Base-by-base conservation (phyloP, 164 flowering plant genomes). In the Cinnamomum chago region DNA sequence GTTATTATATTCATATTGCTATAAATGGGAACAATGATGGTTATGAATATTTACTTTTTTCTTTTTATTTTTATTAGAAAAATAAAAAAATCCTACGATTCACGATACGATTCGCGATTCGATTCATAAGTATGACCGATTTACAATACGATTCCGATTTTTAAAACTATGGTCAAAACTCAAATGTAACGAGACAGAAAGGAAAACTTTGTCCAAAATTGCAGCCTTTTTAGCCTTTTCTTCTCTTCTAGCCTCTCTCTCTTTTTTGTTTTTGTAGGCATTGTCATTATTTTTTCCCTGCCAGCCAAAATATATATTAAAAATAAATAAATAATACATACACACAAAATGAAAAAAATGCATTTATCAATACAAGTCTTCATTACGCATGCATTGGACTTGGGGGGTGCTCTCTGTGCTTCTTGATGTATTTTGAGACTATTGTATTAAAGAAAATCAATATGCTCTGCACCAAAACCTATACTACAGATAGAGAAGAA, bases 251-350 rank as follows among this genome's bases (percentile, higher is more conserved):
- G 90, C 78, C 74, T 94, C 98, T 82, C 97, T 83, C 79, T 88
- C 90, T 47, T 24, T 24, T 67, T 87, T 82, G 82, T 85, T 68
- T 90, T 95, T 64, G 92, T 86, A 1, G 99, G 98, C 23, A 79
- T 74, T 2, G 97, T 90, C 94, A 90, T 86, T 79, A 93, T 87
- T 82, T 91, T 93, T 79, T 93, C 98, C 83, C 99, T 93, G 79
- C 52, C 58, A 73, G 14, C 40, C 10, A 35, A 35, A 6, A 35
- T 35, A 35, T 35, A 35, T 35, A 35, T 35, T 35, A 35, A 35
- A 35, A 35, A 35, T 35, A 35, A 35, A 35, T 0, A 35, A 35
- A 35, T 35, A 35, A 35, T 6, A 35, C 10, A 0, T 35, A 7
- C 47, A 35, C 10, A 35, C 47, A 35, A 35, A 35, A 35, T 25